These are phyloP conservation scores for Aspergillus sp. DNA, from an alignment of 2,329 filamentous ascomycete species.

Conservation along the genomic window DNA sequence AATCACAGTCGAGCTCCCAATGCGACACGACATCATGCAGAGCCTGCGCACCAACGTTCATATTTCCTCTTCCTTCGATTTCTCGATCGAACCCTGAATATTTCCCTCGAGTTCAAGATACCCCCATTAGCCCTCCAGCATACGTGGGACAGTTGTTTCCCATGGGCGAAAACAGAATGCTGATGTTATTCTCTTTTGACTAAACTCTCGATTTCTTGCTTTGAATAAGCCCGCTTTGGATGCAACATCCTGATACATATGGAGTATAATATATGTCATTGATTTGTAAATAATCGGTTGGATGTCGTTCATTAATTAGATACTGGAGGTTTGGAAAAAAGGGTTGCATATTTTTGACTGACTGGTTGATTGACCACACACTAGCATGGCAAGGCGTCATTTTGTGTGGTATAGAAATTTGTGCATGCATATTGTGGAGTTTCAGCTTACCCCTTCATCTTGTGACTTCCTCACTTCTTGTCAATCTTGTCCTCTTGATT, in stretches of 20 bases:
- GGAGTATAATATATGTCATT: too few species aligned
- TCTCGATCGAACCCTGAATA: slow-evolving; percentile 11
- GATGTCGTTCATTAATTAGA: too few species aligned
- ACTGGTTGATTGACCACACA: slow-evolving; percentile 6
- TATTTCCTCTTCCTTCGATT: slow-evolving; percentile 5
- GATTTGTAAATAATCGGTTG: too few species aligned
- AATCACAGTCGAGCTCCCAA: too few species aligned
- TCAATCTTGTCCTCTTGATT: background rate
- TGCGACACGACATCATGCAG: background rate
- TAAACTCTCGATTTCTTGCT: too few species aligned
- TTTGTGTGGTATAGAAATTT: slow-evolving; percentile 9
- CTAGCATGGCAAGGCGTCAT: slow-evolving; percentile 28
- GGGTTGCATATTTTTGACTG: too few species aligned
- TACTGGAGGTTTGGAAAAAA: too few species aligned
- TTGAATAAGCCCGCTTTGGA: too few species aligned
- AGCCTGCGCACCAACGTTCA: background rate
- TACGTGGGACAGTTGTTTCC: slow-evolving; percentile 8
- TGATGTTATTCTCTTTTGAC: too few species aligned
- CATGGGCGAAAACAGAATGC: slow-evolving; percentile 8
- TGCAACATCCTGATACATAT: too few species aligned
- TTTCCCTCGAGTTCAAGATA: slow-evolving; percentile 26
- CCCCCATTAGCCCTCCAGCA: slow-evolving; percentile 11
- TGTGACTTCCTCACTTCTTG: slow-evolving; percentile 1
- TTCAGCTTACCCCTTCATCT: slow-evolving; percentile 6
- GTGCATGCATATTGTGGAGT: slow-evolving; percentile 20